A percentile compares a stretch with the other conserved stretches of the same genome.
These are phyloP conservation scores for Fraxinus pennsylvanica DNA, from an alignment of 257 asterid genomes.

Conservation along the genomic window DNA sequence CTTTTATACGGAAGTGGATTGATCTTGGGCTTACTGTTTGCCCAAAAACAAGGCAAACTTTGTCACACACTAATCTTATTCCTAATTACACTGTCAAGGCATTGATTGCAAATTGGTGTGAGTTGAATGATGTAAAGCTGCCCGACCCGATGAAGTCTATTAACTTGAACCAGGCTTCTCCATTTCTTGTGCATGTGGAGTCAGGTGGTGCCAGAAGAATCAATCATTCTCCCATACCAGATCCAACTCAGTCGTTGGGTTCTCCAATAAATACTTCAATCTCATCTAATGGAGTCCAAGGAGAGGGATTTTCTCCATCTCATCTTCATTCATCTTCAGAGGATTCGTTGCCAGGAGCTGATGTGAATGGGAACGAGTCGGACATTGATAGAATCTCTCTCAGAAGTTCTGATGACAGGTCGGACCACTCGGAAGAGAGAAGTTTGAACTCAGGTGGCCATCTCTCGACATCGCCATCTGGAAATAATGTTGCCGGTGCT, in stretches of 20 bases:
- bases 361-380: slow-evolving; percentile 43
- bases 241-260: slow-evolving; percentile 36
- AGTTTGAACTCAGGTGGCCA: slow-evolving; percentile 40
- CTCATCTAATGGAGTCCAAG: slow-evolving; percentile 42
- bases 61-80: slow-evolving; percentile 75
- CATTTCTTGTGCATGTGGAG: not conserved
- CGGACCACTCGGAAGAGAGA: slow-evolving; percentile 67
- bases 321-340: slow-evolving; percentile 65
- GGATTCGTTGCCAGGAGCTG: slow-evolving; percentile 56
- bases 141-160: slow-evolving; percentile 63
- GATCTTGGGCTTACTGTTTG: slow-evolving; percentile 87
- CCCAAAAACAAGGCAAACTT: slow-evolving; percentile 84
- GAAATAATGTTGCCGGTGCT: slow-evolving; percentile 38
- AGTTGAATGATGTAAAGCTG: slow-evolving; percentile 66
- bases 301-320: slow-evolving; percentile 47
- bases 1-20: slow-evolving; percentile 76
- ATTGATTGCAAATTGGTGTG: slow-evolving; percentile 83
- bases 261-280: slow-evolving; percentile 47
- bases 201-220: slow-evolving; percentile 48
- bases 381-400: slow-evolving; percentile 50
- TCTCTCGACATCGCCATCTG: slow-evolving; percentile 42
- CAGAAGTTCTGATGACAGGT: slow-evolving; percentile 56
- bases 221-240: slow-evolving; percentile 46
- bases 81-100: slow-evolving; percentile 94
- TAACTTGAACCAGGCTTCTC: not conserved